phyloP scores from a whole-genome alignment of 495 filamentous ascomycete genomes.

The Viridothelium virens region DNA sequence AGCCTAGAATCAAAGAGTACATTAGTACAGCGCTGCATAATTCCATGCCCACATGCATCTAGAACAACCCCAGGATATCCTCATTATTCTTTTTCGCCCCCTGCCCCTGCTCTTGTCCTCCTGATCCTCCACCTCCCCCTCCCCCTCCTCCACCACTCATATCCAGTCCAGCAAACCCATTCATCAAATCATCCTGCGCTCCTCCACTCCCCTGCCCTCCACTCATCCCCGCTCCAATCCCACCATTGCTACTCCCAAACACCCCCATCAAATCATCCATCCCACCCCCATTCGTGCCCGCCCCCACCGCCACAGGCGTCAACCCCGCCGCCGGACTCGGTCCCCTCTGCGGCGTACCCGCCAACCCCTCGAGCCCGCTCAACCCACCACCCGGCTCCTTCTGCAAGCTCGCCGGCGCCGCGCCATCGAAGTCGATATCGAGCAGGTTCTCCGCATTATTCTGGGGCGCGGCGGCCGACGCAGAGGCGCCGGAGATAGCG shows the following conservation, averaged over 20 bases:
- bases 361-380: constrained; percentile 64
- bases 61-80: constrained; percentile 80
- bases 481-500: constrained; percentile 48
- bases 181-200: constrained; percentile 50
- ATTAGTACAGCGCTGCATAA: not conserved
- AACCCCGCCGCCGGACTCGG: constrained; percentile 49
- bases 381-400: constrained; percentile 54
- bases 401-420: constrained; percentile 80
- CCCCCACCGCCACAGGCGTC: constrained; percentile 27
- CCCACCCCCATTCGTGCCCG: constrained; percentile 46
- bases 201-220: constrained; percentile 41
- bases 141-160: constrained; percentile 50
- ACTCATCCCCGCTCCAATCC: constrained; percentile 19
- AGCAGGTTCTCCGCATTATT: constrained; percentile 88
- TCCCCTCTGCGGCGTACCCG: constrained; percentile 72
- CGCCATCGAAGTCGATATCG: constrained; percentile 96
- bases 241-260: constrained; percentile 45
- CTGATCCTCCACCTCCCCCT: constrained; percentile 45
- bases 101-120: constrained; percentile 40
- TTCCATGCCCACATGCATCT: not conserved
- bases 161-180: constrained; percentile 75
- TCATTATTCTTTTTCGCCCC: constrained; percentile 64
- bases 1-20: not conserved
- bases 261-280: constrained; percentile 89
- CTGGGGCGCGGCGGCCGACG: constrained; percentile 47